A percentile compares a stretch with the other conserved stretches of the same genome.
These are phyloP conservation scores for Coleophoma cylindrospora DNA, from an alignment of 2,329 filamentous ascomycete species.

Conservation along the genomic window DNA sequence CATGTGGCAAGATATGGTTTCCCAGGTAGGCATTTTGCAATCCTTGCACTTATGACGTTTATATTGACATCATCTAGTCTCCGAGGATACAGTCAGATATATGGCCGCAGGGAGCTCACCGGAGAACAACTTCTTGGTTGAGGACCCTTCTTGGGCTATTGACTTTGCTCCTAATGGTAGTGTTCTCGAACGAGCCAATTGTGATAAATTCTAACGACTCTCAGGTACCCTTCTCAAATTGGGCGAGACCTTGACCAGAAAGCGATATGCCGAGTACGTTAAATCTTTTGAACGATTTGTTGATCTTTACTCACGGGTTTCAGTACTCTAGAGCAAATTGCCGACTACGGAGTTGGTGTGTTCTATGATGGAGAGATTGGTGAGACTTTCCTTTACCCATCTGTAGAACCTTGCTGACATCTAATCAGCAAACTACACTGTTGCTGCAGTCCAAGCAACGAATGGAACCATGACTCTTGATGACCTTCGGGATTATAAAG, in stretches of 20 bases:
- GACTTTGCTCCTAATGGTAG: conserved; percentile 65
- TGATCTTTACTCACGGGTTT: not conserved
- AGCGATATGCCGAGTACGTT: conserved; percentile 51
- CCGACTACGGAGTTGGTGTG: conserved; percentile 49
- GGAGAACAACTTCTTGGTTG: conserved; percentile 51
- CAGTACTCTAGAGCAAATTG: conserved; percentile 57
- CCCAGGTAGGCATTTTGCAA: conserved; percentile 16
- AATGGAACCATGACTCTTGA: conserved; percentile 66
- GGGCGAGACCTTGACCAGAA: conserved; percentile 59
- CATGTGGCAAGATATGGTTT: conserved; percentile 72
- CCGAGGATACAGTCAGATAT: conserved; percentile 68
- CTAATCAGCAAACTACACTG: conserved; percentile 48
- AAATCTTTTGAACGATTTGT: not conserved
- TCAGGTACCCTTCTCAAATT: conserved; percentile 48
- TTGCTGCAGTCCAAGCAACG: conserved; percentile 47
- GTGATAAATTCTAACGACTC: not conserved
- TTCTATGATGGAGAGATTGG: conserved; percentile 58
- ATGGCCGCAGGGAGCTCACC: conserved; percentile 48
- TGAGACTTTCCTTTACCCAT: conserved; percentile 3
- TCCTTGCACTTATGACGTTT: not conserved
- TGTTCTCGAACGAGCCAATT: no score
- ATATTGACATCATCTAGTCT: conserved; percentile 40
- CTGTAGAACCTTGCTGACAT: not conserved
- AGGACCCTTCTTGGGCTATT: conserved; percentile 58
- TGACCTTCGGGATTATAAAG: conserved; percentile 61